phyloP scores from a whole-genome alignment of 805 yeast genomes.

The Teunomyces panamensis region DNA sequence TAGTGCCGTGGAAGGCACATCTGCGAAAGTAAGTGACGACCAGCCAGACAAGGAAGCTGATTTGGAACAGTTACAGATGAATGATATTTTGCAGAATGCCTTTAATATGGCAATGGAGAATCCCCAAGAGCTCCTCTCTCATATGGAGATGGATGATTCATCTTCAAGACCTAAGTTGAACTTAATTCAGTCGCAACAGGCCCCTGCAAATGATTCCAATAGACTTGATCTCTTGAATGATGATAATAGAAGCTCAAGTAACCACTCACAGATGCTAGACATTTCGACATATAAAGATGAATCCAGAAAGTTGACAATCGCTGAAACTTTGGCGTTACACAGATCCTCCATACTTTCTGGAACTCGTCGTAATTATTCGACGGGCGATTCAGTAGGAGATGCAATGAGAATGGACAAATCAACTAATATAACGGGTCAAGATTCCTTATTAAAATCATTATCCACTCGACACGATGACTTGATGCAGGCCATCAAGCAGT shows the following conservation, averaged over 20 bases:
- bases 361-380: constrained; percentile 25
- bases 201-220: background rate
- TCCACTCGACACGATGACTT: constrained; percentile 16
- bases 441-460: background rate
- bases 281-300: background rate
- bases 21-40: constrained; percentile 2
- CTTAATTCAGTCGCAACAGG: background rate
- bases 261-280: background rate
- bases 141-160: constrained; percentile 28
- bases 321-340: constrained; percentile 57
- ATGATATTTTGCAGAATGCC: constrained; percentile 73
- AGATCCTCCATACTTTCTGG: constrained; percentile 42
- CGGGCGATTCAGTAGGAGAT: constrained; percentile 26
- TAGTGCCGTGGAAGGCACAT: background rate
- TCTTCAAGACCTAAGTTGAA: background rate
- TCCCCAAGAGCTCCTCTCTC: constrained; percentile 45
- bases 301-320: constrained; percentile 43
- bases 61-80: constrained; percentile 56
- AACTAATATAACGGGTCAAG: background rate
- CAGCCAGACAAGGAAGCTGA: constrained; percentile 34
- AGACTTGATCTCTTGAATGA: background rate
- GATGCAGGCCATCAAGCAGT: constrained; percentile 36
- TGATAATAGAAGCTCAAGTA: constrained; percentile 12
- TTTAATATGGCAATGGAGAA: constrained; percentile 72
- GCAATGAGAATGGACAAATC: constrained; percentile 15